Evolutionary conservation across 1,284 basidiomycete genomes (phyloP), one percentile per base, ranked within the genome.

Genomic region (Apiotrichum gracile): DNA sequence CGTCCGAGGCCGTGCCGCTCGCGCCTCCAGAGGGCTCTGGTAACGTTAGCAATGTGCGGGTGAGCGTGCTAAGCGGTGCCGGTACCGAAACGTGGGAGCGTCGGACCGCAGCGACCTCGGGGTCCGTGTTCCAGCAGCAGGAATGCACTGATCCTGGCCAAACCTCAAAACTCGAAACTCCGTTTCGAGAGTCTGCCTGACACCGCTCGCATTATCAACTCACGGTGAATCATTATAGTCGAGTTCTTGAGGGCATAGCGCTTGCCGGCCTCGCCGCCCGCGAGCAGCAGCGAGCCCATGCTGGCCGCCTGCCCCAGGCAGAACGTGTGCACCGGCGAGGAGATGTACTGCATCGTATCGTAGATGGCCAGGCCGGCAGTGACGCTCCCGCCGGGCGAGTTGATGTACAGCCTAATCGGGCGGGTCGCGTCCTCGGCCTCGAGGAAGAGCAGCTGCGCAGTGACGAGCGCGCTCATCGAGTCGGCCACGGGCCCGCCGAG

Each of bases 161-260:
- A 17, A 45, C 10, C 8, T 6, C 4, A 46, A 14, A 24, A 25
- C n/a, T n/a, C n/a, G n/a, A n/a, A n/a, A n/a, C n/a, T n/a, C n/a
- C n/a, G n/a, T n/a, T n/a, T n/a, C n/a, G n/a, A n/a, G n/a, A n/a
- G n/a, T n/a, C n/a, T n/a, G n/a, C n/a, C n/a, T n/a, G n/a, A 35
- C 34, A n/a, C 3, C 34, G 9, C 31, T 31, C 24, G 17, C 26
- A 17, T 14, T 46, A 34, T 4, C 25, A 25, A 79, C 89, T 72
- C 73, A 91, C 91, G 91, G 72, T 96, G 91, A 49, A 96, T 96
- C 91, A 96, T 96, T 63, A 96, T 90, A 67, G 86, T 90, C 21
- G 90, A 85, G 68, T 96, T 88, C 12, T 90, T 90, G 45, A 96
- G 80, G 61, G 87, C 87, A 67, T 90, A 91, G 34, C 91, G 80